Evolutionary conservation across 1,284 basidiomycete genomes (phyloP).

Genomic region (Boletus austroedulis): DNA sequence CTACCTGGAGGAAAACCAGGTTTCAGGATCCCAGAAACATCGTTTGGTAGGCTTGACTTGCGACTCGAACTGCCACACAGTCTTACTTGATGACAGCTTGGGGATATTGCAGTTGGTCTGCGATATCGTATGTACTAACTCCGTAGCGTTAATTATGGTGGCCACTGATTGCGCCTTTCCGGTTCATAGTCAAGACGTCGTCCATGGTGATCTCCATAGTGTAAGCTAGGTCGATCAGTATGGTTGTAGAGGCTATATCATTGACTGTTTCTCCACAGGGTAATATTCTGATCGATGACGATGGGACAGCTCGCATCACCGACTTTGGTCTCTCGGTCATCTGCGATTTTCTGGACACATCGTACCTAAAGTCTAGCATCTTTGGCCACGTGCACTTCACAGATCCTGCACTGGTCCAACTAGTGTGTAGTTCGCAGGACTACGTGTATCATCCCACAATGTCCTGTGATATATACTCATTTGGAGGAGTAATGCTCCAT

Average conservation of each 20-base stretch:
- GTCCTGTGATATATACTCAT: conserved; percentile 34
- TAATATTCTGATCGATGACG: conserved; percentile 28
- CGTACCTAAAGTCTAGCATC: conserved; percentile 35
- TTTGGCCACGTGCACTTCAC: conserved; percentile 36
- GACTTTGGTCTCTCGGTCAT: conserved; percentile 42
- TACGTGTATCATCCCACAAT: conserved; percentile 15
- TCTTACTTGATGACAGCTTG: conserved; percentile 14
- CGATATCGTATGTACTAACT: conserved; percentile 25
- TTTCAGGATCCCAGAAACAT: conserved; percentile 4
- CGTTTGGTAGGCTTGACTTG: conserved; percentile 14
- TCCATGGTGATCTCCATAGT: conserved; percentile 33
- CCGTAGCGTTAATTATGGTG: neutral
- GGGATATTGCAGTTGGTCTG: conserved; percentile 27
- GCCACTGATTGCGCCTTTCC: neutral
- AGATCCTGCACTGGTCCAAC: conserved; percentile 36
- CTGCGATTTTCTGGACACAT: conserved; percentile 33
- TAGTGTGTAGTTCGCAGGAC: neutral
- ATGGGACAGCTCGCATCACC: conserved; percentile 25
- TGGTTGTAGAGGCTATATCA: neutral
- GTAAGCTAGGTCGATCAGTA: conserved; percentile 9
- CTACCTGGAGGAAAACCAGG: conserved; percentile 12
- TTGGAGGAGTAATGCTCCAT: conserved; percentile 33
- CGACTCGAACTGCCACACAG: neutral
- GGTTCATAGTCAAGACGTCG: conserved; percentile 26
- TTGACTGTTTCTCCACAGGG: conserved; percentile 16